phyloP scores from a whole-genome alignment of 192 early-diverging fungal genomes.

The Backusella tarrabulga region DNA sequence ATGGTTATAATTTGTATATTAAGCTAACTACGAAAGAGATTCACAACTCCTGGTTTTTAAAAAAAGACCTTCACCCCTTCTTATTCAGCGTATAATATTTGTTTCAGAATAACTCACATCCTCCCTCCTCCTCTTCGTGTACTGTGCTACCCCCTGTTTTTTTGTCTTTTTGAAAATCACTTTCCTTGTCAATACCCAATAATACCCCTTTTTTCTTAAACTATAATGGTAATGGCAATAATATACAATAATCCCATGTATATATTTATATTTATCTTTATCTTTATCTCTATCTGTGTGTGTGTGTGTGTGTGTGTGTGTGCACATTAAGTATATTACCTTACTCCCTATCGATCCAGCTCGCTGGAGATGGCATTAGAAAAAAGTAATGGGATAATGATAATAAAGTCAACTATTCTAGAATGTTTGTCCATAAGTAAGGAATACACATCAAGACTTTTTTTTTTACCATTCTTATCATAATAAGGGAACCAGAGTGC shows the following conservation, averaged over 20 bases:
- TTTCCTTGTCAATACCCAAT: conserved; percentile 2
- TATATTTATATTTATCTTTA: neutral
- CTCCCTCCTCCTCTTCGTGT: neutral
- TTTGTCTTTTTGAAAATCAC: neutral
- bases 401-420: conserved; percentile 3
- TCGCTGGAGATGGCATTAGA: neutral
- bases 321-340: neutral
- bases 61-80: neutral
- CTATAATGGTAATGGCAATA: neutral
- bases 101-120: neutral
- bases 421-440: neutral
- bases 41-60: neutral
- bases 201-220: neutral
- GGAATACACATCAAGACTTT: neutral
- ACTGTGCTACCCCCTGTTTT: neutral
- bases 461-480: neutral
- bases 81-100: neutral
- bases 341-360: neutral
- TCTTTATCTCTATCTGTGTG: too few relatives aligned
- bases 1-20: conserved; percentile 6
- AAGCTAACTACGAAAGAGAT: neutral
- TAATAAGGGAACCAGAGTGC: neutral
- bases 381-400: neutral
- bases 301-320: too few relatives aligned
- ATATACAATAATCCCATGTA: neutral